Percentiles rank a stretch among this genome's conserved stretches.
Evolutionary conservation across 305 asterid genomes (phyloP).

Genomic region (Plantago coronopus): DNA sequence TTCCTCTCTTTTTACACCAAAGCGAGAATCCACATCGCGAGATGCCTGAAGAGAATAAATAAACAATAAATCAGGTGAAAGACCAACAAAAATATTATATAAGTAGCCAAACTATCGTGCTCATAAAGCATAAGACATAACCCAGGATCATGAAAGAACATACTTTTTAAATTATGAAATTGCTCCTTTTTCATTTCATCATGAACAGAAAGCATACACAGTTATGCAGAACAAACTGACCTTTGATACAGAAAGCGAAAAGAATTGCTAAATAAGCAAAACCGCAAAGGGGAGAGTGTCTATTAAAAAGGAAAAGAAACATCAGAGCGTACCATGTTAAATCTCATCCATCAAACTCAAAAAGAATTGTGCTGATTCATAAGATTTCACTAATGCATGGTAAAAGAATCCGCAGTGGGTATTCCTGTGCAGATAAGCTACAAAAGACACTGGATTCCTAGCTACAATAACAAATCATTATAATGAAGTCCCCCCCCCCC

Average conservation of each 20-base stretch:
- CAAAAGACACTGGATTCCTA: too few species aligned
- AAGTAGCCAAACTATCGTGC: too few species aligned
- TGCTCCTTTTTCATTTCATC: slow-evolving; percentile 5
- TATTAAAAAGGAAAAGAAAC: background rate
- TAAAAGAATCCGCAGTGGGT: too few species aligned
- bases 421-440: too few species aligned
- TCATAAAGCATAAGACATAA: too few species aligned
- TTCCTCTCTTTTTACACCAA: slow-evolving; percentile 65
- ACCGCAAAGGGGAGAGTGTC: slow-evolving; percentile 12
- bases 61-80: slow-evolving; percentile 2
- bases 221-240: background rate
- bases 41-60: slow-evolving; percentile 53
- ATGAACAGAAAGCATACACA: background rate
- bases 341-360: background rate
- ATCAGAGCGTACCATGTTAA: background rate
- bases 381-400: too few species aligned
- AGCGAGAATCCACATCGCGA: slow-evolving; percentile 86
- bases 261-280: slow-evolving; percentile 20
- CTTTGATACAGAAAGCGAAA: slow-evolving; percentile 15
- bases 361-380: too few species aligned
- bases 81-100: slow-evolving; percentile 7
- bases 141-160: background rate
- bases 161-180: background rate
- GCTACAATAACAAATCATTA: too few species aligned
- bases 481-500: too few species aligned